These are phyloP conservation scores for Neonectria sp. DNA, from an alignment of 2,329 filamentous ascomycete species.

Conservation along the genomic window DNA sequence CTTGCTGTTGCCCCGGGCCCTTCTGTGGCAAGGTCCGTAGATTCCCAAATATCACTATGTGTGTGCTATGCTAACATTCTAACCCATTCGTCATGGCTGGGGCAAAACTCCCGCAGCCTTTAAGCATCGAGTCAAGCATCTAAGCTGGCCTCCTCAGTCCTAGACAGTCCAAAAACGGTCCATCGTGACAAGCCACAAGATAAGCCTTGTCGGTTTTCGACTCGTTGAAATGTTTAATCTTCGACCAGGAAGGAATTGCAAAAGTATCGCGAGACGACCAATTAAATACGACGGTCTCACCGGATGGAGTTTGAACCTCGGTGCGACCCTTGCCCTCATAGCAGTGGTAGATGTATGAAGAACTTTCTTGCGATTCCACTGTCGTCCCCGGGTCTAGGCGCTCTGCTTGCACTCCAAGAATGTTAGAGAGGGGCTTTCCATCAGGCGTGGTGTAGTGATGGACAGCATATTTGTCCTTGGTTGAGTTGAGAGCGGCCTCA, in stretches of 20 bases:
- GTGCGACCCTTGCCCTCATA: slow-evolving; percentile 62
- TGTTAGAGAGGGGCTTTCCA: slow-evolving; percentile 57
- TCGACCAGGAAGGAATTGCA: slow-evolving; percentile 67
- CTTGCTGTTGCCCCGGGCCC: no score
- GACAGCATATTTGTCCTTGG: slow-evolving; percentile 46
- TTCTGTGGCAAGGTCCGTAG: no score
- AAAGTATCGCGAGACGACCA: slow-evolving; percentile 69
- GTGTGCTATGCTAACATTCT: neutral
- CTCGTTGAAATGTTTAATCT: slow-evolving; percentile 61
- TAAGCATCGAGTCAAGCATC: neutral
- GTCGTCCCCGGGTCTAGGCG: slow-evolving; percentile 57
- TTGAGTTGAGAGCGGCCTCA: slow-evolving; percentile 55
- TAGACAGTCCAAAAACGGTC: slow-evolving; percentile 52
- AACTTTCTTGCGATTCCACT: slow-evolving; percentile 58
- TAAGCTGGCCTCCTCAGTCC: slow-evolving; percentile 39
- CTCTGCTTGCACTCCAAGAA: slow-evolving; percentile 65
- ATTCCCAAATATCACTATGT: neutral
- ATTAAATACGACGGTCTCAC: slow-evolving; percentile 51
- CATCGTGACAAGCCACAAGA: slow-evolving; percentile 53
- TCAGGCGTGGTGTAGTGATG: slow-evolving; percentile 55
- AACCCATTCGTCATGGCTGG: neutral
- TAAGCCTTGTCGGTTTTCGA: slow-evolving; percentile 48
- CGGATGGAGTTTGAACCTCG: slow-evolving; percentile 52
- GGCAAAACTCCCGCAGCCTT: neutral
- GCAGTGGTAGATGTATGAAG: slow-evolving; percentile 68